These are phyloP conservation scores for Gymnopilus junonius DNA, from an alignment of 768 basidiomycete species.

Conservation along the genomic window DNA sequence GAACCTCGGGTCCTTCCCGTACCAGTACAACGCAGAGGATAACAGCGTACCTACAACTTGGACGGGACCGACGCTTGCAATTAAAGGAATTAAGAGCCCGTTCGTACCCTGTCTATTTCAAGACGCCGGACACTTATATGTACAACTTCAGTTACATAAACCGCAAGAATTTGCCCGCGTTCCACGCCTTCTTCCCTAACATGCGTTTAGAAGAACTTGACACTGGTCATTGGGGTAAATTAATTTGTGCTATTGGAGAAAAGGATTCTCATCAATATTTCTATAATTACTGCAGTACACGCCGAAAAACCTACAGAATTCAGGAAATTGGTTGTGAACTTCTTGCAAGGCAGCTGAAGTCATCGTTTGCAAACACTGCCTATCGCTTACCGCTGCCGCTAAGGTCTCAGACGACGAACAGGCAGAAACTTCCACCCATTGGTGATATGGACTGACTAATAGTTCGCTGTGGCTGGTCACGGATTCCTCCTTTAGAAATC, in stretches of 20 bases:
- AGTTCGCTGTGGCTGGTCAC: background rate
- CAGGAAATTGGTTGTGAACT: constrained; percentile 40
- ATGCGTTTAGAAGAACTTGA: constrained; percentile 67
- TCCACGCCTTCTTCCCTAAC: constrained; percentile 75
- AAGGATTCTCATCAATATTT: background rate
- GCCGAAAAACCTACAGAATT: constrained; percentile 77
- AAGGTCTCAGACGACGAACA: background rate
- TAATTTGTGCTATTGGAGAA: background rate
- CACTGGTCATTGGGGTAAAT: constrained; percentile 86
- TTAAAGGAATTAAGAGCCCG: constrained; percentile 82
- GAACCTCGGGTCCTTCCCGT: constrained; percentile 82
- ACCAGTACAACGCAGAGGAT: constrained; percentile 32
- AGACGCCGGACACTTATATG: no score
- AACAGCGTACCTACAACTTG: constrained; percentile 34
- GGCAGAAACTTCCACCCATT: background rate
- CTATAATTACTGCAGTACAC: constrained; percentile 57
- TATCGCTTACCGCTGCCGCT: background rate
- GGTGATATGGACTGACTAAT: background rate
- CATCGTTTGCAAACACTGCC: background rate
- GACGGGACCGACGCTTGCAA: constrained; percentile 67
- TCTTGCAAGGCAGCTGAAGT: constrained; percentile 20
- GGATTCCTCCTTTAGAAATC: background rate
- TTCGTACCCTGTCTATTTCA: constrained; percentile 35
- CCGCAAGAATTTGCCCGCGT: constrained; percentile 61
- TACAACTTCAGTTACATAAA: constrained; percentile 76